A percentile compares a stretch with the other conserved stretches of the same genome.
These are phyloP conservation scores for Botrytis fabae DNA, from an alignment of 2,329 filamentous ascomycete species.

Conservation along the genomic window DNA sequence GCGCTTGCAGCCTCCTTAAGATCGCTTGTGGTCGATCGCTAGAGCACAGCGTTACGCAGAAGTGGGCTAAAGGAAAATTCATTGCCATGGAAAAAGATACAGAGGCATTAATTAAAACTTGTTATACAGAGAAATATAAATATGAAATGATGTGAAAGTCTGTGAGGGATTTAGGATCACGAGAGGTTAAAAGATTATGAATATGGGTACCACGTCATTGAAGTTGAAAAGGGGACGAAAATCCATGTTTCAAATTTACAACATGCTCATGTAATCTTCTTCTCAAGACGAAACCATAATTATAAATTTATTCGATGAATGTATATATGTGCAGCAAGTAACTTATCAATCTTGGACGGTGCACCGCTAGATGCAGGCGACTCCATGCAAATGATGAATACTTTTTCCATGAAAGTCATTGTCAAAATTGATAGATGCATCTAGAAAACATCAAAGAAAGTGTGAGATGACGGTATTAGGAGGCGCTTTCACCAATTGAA, in stretches of 20 bases:
- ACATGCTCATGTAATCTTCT: neutral
- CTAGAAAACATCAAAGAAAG: neutral
- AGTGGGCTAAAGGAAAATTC: neutral
- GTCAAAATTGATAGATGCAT: neutral
- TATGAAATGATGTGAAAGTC: neutral
- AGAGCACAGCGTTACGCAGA: neutral
- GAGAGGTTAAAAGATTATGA: neutral
- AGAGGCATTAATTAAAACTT: neutral
- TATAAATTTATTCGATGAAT: neutral
- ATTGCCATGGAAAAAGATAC: neutral
- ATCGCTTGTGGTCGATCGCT: neutral
- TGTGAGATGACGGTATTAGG: neutral
- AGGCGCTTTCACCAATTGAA: neutral
- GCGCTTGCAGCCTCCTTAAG: neutral
- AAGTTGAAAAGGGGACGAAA: neutral
- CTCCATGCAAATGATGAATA: neutral
- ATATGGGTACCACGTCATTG: neutral
- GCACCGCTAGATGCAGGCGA: neutral
- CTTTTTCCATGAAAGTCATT: neutral
- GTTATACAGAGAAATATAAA: neutral
- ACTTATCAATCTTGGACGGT: neutral
- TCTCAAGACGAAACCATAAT: neutral
- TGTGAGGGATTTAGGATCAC: neutral
- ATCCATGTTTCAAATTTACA: neutral
- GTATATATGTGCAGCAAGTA: neutral